Evolutionary conservation across 2,329 filamentous ascomycete genomes (phyloP), one percentile per base, ranked within the genome.

Genomic region (Capronia epimyces): DNA sequence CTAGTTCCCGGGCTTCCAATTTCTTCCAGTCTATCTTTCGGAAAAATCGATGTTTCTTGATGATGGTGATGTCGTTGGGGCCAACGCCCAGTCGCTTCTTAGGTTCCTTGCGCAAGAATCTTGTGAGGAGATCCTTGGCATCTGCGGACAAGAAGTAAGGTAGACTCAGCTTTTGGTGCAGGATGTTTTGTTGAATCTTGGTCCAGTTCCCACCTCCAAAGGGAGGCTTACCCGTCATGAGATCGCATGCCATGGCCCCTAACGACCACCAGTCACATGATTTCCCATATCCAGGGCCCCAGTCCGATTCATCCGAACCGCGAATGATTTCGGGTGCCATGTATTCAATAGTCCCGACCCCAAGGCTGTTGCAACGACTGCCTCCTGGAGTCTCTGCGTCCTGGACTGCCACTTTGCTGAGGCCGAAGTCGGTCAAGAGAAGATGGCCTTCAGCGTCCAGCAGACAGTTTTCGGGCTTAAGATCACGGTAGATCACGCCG

Each of bases 251-350:
- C 40, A 98, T 79, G 2, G 91, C 90, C 29, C 94, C 93, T 41
- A 98, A 84, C 5, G 90, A 95, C 93, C 93, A 98, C 91, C 91
- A 98, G 71, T 98, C 93, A 15, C 96, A 94, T 1, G 89, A 84
- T 68, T 90, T 91, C 64, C 91, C 90, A 67, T 98, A 98, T 2
- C 60, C 60, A 6, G 59, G 59, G 16, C 60, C 60, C 44, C 52
- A 60, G 29, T 57, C 50, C 12, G 53, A 54, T 20, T 56, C 51
- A 59, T 87, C 84, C 59, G 87, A 83, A 55, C 89, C 90, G 56
- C 84, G 80, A 54, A 98, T 82, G 45, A 98, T 87, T 71, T 98
- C 93, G 1, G 93, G 93, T 0, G 93, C 94, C 93, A 98, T 98
- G 77, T 98, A 98, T 67, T 97, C 93, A 52, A 96, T 85, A 0